Evolutionary conservation across 2,329 filamentous ascomycete genomes (phyloP).

Genomic region (Hypoxylon sp.): DNA sequence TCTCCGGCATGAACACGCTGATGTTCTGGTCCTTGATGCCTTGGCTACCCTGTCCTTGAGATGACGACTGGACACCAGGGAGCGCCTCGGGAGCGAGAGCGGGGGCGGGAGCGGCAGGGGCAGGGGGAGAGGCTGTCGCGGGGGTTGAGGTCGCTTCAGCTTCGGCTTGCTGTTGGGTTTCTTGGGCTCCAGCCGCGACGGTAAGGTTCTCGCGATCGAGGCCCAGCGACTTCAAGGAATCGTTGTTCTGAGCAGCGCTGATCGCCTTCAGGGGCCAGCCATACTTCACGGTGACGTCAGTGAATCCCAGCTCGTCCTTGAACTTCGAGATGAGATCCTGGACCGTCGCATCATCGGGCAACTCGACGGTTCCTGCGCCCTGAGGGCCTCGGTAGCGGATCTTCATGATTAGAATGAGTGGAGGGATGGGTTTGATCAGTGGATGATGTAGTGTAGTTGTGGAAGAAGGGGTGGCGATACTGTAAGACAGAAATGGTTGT

Average conservation of each 20-base stretch:
- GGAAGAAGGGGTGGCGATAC: background rate
- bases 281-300: slow-evolving; percentile 82
- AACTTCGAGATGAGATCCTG: slow-evolving; percentile 70
- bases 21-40: slow-evolving; percentile 60
- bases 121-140: background rate
- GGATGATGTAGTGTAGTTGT: background rate
- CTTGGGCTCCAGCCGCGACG: slow-evolving; percentile 61
- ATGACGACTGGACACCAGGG: slow-evolving; percentile 6
- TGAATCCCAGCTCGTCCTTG: slow-evolving; percentile 73
- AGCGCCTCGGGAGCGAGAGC: slow-evolving; percentile 2
- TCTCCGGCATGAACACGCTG: slow-evolving; percentile 65
- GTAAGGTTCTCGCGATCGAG: slow-evolving; percentile 67
- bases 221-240: slow-evolving; percentile 65
- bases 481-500: background rate
- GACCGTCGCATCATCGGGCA: slow-evolving; percentile 78
- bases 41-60: slow-evolving; percentile 24
- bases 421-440: background rate
- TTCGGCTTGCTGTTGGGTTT: slow-evolving; percentile 18
- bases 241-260: slow-evolving; percentile 66
- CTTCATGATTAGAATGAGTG: slow-evolving; percentile 68
- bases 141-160: slow-evolving; percentile 10
- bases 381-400: slow-evolving; percentile 82
- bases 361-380: slow-evolving; percentile 78
- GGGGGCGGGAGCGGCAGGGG: slow-evolving; percentile 7
- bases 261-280: slow-evolving; percentile 85